Base-by-base conservation (phyloP, 2,329 filamentous ascomycete species). In the Sphaceloma murrayae region DNA sequence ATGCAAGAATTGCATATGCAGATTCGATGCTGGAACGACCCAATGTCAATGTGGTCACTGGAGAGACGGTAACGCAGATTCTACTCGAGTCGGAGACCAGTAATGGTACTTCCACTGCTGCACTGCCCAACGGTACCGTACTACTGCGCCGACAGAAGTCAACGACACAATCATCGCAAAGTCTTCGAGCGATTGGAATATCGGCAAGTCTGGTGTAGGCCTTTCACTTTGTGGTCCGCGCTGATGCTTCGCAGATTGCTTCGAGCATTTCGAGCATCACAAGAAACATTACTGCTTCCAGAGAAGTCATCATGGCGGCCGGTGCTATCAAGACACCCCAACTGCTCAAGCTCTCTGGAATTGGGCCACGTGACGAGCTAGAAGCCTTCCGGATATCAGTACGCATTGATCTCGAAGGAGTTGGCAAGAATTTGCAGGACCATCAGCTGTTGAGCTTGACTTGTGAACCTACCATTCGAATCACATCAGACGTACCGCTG, bases 341-440 rank as follows among this genome's bases (percentile, higher is more conserved):
- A 30, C 27, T 60, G 1, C 52, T 60, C n/a, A 53, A 56, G 51
- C 48, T 60, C 6, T 59, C 57, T n/a, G 78, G 79, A 11, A 68
- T 82, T 17, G 78, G 78, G 0, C 75, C 75, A 0, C 54, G 61
- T 5, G 53, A 61, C 0, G 68, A 75, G 49, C 66, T 82, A 2
- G 49, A 65, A 13, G 11, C 17, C 2, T 40, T 49, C 4, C 58
- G 63, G 11, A 79, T 82, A 48, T 55, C 66, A 2, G 59, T 73
- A 1, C 51, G 78, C 11, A 63, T 70, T 3, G 67, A 80, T 48
- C 72, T 77, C 0, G 70, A 73, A 1, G 75, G 79, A 26, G 77
- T 83, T 2, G 79, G 79, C 2, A 71, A 70, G 49, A 78, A 82
- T 57, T 64, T 83, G 0, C 66, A 78, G 46, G 77, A 83, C 53